These are phyloP conservation scores for Voacanga thouarsii DNA, from an alignment of 257 asterid species.

Conservation along the genomic window DNA sequence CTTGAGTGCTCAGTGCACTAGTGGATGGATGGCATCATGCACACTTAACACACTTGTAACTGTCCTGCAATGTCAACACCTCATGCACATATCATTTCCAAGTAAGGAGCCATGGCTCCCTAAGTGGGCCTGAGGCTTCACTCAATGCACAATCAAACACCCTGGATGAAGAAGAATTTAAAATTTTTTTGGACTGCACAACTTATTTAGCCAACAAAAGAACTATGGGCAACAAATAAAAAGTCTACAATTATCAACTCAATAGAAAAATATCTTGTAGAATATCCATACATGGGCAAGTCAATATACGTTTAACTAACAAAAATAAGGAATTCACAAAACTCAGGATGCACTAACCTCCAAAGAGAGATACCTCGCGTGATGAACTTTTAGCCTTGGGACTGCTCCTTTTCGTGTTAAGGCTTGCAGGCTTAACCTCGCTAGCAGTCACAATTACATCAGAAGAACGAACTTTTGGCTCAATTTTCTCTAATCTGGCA, in stretches of 20 bases:
- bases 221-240: neutral
- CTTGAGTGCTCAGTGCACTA: neutral
- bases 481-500: conserved; percentile 82
- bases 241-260: neutral
- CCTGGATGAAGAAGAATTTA: neutral
- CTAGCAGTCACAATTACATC: conserved; percentile 55
- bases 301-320: neutral
- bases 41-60: neutral
- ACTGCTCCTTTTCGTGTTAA: conserved; percentile 72
- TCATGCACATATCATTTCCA: neutral
- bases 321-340: conserved; percentile 2
- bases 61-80: neutral
- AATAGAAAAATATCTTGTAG: neutral
- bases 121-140: neutral
- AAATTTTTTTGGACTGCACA: neutral
- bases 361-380: conserved; percentile 87
- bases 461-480: conserved; percentile 73
- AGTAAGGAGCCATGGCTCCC: neutral
- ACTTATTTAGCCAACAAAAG: neutral
- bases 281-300: neutral
- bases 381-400: conserved; percentile 80
- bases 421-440: conserved; percentile 55
- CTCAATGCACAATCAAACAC: neutral
- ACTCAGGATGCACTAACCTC: conserved; percentile 60
- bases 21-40: neutral